phyloP scores from a whole-genome alignment of 805 yeast species.

The Yamadazyma phyllophila region DNA sequence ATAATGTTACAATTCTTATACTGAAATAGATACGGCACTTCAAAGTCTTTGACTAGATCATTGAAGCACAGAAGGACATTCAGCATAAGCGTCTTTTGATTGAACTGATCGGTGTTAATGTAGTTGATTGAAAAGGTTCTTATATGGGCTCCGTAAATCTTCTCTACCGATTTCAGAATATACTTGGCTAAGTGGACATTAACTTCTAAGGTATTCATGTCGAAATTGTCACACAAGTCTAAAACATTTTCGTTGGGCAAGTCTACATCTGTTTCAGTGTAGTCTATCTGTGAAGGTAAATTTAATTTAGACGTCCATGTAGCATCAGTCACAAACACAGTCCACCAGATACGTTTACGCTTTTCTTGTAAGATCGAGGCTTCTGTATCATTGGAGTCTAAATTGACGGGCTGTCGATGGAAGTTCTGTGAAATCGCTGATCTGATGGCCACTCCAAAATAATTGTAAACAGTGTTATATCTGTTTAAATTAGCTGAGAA shows the following conservation, averaged over 20 bases:
- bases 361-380: slow-evolving; percentile 21
- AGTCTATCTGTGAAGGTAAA: slow-evolving; percentile 39
- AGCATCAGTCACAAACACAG: slow-evolving; percentile 38
- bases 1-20: slow-evolving; percentile 22
- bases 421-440: slow-evolving; percentile 37
- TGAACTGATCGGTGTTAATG: slow-evolving; percentile 40
- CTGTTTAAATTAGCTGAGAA: slow-evolving; percentile 37
- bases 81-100: slow-evolving; percentile 31
- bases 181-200: slow-evolving; percentile 41
- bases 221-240: slow-evolving; percentile 30
- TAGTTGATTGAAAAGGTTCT: slow-evolving; percentile 39
- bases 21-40: slow-evolving; percentile 25
- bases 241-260: slow-evolving; percentile 33
- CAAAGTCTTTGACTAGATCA: slow-evolving; percentile 32
- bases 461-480: slow-evolving; percentile 38
- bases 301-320: slow-evolving; percentile 40
- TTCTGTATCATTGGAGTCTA: slow-evolving; percentile 5
- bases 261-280: slow-evolving; percentile 43
- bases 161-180: slow-evolving; percentile 32
- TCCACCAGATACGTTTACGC: slow-evolving; percentile 42
- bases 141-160: slow-evolving; percentile 40
- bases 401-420: slow-evolving; percentile 28
- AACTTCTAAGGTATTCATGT: slow-evolving; percentile 28
- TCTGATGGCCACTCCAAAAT: slow-evolving; percentile 39
- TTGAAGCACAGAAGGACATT: slow-evolving; percentile 27